Conservation (phyloP, 257 asterid genomes). For the Primulina eburnea region DNA sequence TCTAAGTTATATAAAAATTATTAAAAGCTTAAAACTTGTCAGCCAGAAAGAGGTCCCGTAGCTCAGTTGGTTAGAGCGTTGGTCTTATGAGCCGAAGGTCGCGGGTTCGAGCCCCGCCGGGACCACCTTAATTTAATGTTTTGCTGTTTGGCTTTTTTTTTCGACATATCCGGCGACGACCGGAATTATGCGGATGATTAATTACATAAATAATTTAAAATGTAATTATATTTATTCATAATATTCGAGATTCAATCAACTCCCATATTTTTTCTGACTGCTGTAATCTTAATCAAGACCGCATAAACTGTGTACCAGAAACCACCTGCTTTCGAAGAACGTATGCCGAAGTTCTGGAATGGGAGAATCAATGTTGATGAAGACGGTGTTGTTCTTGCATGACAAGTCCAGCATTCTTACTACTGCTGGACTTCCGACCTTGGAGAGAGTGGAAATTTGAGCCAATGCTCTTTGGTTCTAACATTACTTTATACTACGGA, state of each 20-base stretch:
- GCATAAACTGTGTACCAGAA: conserved; percentile 65
- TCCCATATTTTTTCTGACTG: conserved; percentile 36
- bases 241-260: too few species aligned
- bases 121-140: conserved; percentile 33
- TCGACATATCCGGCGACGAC: too few species aligned
- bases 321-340: conserved; percentile 55
- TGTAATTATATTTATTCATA: too few species aligned
- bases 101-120: conserved; percentile 99
- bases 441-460: too few species aligned
- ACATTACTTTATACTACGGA: too few species aligned
- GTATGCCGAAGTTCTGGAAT: conserved; percentile 62
- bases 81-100: conserved; percentile 99
- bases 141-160: too few species aligned
- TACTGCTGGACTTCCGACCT: too few species aligned
- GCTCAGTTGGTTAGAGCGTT: conserved; percentile 99
- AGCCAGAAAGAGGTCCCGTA: conserved; percentile 51
- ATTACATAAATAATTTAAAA: too few species aligned
- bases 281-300: conserved; percentile 62
- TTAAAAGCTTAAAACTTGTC: too few species aligned
- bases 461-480: too few species aligned
- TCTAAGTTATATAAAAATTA: too few species aligned
- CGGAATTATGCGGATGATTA: too few species aligned
- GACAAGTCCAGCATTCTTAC: neutral
- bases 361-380: conserved; percentile 34
- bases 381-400: conserved; percentile 1